Evolutionary conservation across 176 grass and related monocot genomes (phyloP).

Genomic region (Oryza coarctata): DNA sequence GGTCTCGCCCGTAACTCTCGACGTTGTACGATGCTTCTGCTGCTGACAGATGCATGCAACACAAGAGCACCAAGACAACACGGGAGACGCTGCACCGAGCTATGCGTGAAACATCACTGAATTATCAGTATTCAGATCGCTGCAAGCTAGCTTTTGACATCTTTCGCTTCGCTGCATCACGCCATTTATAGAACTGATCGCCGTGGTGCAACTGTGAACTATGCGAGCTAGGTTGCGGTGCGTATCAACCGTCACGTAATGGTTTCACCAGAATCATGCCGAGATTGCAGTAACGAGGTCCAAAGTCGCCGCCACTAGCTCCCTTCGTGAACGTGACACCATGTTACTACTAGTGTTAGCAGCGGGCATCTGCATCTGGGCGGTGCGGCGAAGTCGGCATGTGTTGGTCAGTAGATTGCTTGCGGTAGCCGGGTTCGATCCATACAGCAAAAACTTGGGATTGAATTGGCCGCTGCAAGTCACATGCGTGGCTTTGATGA

Average conservation of each 20-base stretch:
- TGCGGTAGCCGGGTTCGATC: neutral
- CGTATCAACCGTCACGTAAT: neutral
- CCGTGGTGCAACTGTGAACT: neutral
- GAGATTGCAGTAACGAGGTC: constrained; percentile 14
- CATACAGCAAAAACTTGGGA: neutral
- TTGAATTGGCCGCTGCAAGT: neutral
- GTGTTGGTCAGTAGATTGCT: constrained; percentile 1
- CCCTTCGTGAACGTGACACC: neutral
- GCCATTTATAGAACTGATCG: neutral
- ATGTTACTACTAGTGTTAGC: neutral
- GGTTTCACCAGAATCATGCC: neutral
- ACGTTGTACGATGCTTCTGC: constrained; percentile 35
- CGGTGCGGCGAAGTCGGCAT: constrained; percentile 11
- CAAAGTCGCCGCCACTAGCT: constrained; percentile 27
- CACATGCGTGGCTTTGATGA: neutral
- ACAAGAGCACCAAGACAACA: neutral
- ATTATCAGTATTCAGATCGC: neutral
- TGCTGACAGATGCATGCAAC: neutral
- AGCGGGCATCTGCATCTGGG: neutral
- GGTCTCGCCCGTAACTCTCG: constrained; percentile 44
- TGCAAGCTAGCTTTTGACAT: no score
- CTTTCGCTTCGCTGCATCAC: neutral
- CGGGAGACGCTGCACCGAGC: neutral
- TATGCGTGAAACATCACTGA: constrained; percentile 13
- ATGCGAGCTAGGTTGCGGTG: neutral